Evolutionary conservation across 768 basidiomycete genomes (phyloP), one percentile per base, ranked within the genome.

Genomic region (Leccinum pellstonianum): DNA sequence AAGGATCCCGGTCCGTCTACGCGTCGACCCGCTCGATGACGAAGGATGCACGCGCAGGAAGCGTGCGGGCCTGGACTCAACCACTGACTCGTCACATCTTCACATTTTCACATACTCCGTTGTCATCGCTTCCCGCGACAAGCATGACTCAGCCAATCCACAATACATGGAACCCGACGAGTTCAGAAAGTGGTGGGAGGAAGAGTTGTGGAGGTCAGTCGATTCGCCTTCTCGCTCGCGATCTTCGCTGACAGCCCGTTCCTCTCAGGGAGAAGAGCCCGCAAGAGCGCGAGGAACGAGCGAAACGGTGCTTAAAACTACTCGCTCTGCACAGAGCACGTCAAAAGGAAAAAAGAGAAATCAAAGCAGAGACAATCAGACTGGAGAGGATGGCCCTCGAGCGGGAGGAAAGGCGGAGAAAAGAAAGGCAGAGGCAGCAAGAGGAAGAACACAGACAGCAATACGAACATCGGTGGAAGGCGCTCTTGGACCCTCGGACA

Each of bases 201-300:
- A 81, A 25, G 92, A 91, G 51, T 95, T 97, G 90, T 93, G 90
- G 79, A 83, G 85, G 84, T 87, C 61, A 43, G 84, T 74, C 27
- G n/a, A 14, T 31, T 43, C 15, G 35, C 49, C 51, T 41, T 50
- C 35, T 29, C 49, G 21, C 43, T 48, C 54, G 52, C 25, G 15
- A 38, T 29, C 52, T 25, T 60, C 50, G n/a, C 52, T 17, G 7
- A 54, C 54, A 48, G 47, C 41, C 58, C 52, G 56, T 56, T 48
- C 56, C 47, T 17, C 38, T 46, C 35, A 91, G 90, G 73, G 86
- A 82, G 73, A 85, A 83, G 10, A 86, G 90, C 64, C 84, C 85
- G 1, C 80, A 79, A 21, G 85, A 89, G 73, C 81, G 83, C 72
- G 85, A 80, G 56, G 87, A 91, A 60, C 78, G 84, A 56, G 77